A percentile compares a stretch with the other conserved stretches of the same genome.
Conservation (phyloP, 768 basidiomycete genomes). For the Mycena filopes region DNA sequence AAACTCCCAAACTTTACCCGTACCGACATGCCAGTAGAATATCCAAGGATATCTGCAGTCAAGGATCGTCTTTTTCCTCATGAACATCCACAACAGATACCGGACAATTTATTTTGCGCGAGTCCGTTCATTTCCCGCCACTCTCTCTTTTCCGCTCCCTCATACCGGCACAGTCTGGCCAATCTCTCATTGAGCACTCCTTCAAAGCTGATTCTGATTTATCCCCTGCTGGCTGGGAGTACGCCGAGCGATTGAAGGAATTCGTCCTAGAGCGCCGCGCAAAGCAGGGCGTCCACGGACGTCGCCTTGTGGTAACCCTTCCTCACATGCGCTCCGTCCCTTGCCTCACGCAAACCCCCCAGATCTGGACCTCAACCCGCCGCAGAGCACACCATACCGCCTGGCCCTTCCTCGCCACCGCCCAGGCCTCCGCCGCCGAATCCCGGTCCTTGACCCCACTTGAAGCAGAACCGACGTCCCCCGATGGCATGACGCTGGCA, state of each 20-base stretch:
- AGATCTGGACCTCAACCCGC: conserved; percentile 99
- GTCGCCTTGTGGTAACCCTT: conserved; percentile 68
- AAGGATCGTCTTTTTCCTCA: conserved; percentile 96
- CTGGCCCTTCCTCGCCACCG: conserved; percentile 83
- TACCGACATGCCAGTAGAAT: conserved; percentile 54
- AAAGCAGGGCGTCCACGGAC: conserved; percentile 74
- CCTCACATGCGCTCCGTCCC: background rate
- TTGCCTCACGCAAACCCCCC: conserved; percentile 4
- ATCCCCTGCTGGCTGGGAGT: conserved; percentile 95
- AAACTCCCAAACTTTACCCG: background rate
- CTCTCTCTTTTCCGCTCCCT: conserved; percentile 14
- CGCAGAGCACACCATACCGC: conserved; percentile 94
- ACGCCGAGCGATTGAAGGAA: conserved; percentile 88
- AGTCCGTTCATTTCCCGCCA: conserved; percentile 59
- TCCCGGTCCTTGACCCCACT: too few relatives aligned
- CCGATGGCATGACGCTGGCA: conserved; percentile 16
- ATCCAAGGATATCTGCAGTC: conserved; percentile 93
- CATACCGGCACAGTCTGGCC: conserved; percentile 81
- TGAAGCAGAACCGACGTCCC: conserved; percentile 27
- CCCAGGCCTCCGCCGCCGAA: conserved; percentile 38
- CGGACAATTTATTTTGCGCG: conserved; percentile 97
- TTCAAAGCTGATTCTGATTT: conserved; percentile 99
- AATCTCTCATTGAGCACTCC: conserved; percentile 97
- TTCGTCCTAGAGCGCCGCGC: conserved; percentile 88
- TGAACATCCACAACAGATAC: conserved; percentile 97